phyloP scores from a whole-genome alignment of 2,329 filamentous ascomycete genomes.

The Paraconiothyrium brasiliense region DNA sequence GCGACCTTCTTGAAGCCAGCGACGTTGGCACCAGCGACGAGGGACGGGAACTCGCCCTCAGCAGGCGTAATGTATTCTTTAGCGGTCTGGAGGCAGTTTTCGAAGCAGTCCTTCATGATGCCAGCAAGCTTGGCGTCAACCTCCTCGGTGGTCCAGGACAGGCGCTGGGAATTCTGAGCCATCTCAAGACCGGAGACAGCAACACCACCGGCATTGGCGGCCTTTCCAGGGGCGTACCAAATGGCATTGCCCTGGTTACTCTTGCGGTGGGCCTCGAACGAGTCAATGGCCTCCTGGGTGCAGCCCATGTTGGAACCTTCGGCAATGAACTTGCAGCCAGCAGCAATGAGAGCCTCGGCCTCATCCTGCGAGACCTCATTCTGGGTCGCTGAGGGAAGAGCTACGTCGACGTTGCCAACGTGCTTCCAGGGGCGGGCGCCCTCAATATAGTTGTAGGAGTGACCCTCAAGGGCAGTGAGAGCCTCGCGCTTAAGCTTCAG shows the following conservation, averaged over 20 bases:
- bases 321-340: conserved; percentile 84
- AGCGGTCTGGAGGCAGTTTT: conserved; percentile 86
- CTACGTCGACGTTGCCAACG: conserved; percentile 88
- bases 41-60: conserved; percentile 85
- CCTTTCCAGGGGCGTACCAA: conserved; percentile 97
- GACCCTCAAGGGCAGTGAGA: conserved; percentile 75
- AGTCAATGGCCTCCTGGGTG: conserved; percentile 92
- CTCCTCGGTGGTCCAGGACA: conserved; percentile 87
- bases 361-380: conserved; percentile 96
- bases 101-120: conserved; percentile 96
- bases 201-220: conserved; percentile 96
- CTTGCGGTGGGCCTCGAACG: conserved; percentile 83
- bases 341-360: conserved; percentile 80
- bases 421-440: conserved; percentile 92
- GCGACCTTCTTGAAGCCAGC: conserved; percentile 98
- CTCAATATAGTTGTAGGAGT: conserved; percentile 84
- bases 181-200: conserved; percentile 98
- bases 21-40: conserved; percentile 96
- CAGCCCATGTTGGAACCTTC: conserved; percentile 99
- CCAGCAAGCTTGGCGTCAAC: conserved; percentile 89
- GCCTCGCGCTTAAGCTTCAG: conserved; percentile 89
- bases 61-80: conserved; percentile 83
- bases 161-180: conserved; percentile 93
- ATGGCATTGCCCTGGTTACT: conserved; percentile 75
- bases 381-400: conserved; percentile 92